Conservation (phyloP, 1,139 yeast species). For the Yamadazyma pseudoaaseri region DNA sequence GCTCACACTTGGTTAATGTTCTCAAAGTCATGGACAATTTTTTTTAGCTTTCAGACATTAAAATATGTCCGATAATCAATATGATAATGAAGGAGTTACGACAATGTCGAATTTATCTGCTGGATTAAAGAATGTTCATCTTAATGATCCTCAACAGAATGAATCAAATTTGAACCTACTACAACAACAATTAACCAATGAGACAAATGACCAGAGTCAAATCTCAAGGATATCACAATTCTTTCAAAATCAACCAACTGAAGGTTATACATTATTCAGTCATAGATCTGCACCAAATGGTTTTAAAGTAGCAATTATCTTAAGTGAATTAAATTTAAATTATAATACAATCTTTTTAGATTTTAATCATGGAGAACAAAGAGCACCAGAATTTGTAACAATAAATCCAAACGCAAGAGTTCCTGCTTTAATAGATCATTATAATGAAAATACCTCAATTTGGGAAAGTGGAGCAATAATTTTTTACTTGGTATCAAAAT, state of each 20-base stretch:
- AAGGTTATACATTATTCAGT: slow-evolving; percentile 83
- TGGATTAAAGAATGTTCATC: slow-evolving; percentile 46
- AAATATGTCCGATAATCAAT: slow-evolving; percentile 6
- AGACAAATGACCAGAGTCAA: slow-evolving; percentile 32
- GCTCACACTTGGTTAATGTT: no score
- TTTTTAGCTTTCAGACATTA: no score
- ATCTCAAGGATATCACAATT: slow-evolving; percentile 67
- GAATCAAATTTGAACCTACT: slow-evolving; percentile 39
- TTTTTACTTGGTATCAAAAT: slow-evolving; percentile 69
- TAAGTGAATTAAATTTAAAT: slow-evolving; percentile 76
- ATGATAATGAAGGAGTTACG: slow-evolving; percentile 8
- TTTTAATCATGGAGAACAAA: slow-evolving; percentile 84
- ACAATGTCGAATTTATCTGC: slow-evolving; percentile 49
- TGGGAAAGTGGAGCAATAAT: slow-evolving; percentile 97
- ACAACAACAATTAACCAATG: slow-evolving; percentile 43
- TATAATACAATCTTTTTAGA: slow-evolving; percentile 86
- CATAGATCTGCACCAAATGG: slow-evolving; percentile 97
- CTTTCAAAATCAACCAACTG: slow-evolving; percentile 74
- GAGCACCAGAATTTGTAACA: slow-evolving; percentile 89
- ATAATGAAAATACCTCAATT: slow-evolving; percentile 70
- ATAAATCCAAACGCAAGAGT: slow-evolving; percentile 94
- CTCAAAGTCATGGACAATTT: no score
- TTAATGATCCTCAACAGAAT: slow-evolving; percentile 43
- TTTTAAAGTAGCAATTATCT: slow-evolving; percentile 88
- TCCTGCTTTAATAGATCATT: slow-evolving; percentile 90